Evolutionary conservation across 2,329 filamentous ascomycete genomes (phyloP).

Genomic region (Fusarium metavorans): DNA sequence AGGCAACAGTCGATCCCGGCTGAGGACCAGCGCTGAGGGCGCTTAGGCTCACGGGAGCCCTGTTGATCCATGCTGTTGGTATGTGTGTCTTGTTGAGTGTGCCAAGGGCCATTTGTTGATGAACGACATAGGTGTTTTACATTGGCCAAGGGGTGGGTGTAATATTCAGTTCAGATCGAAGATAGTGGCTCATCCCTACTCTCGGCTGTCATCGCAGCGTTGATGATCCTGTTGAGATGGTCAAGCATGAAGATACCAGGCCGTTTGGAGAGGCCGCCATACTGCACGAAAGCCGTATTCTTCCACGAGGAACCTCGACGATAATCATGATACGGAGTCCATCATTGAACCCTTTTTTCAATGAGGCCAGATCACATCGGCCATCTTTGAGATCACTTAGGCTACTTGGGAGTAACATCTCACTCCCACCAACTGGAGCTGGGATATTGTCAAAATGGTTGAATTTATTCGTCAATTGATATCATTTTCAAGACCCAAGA

Average conservation of each 20-base stretch:
- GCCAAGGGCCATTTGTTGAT: background rate
- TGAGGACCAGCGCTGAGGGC: background rate
- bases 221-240: background rate
- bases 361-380: background rate
- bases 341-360: background rate
- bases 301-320: background rate
- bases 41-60: background rate
- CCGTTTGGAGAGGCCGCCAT: background rate
- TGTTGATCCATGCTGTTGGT: background rate
- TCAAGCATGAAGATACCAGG: background rate
- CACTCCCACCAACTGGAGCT: background rate
- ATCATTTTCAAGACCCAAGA: conserved; percentile 28
- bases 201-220: background rate
- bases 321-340: background rate
- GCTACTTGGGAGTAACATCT: background rate
- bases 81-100: background rate
- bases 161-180: background rate
- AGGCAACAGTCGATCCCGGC: background rate
- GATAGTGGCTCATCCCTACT: background rate
- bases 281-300: background rate
- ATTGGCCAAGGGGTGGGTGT: background rate
- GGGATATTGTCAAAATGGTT: background rate
- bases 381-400: background rate
- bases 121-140: background rate
- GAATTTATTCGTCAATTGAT: conserved; percentile 14